These are phyloP conservation scores for Mycena albidolilacea DNA, from an alignment of 768 basidiomycete genomes.

Conservation along the genomic window DNA sequence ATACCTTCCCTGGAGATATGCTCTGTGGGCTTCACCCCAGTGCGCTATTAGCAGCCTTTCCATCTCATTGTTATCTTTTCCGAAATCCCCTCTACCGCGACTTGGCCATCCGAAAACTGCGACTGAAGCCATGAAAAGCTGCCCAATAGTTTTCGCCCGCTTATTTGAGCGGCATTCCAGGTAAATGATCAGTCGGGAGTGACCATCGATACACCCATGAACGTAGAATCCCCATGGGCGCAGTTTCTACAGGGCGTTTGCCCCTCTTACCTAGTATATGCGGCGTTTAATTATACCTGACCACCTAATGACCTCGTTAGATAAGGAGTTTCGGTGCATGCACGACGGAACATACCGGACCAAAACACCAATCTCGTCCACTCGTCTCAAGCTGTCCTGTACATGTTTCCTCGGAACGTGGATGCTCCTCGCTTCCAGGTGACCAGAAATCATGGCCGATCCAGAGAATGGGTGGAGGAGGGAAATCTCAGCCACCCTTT, in stretches of 20 bases:
- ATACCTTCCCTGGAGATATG: neutral
- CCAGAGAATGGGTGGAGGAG: slow-evolving; percentile 4
- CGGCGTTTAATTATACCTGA: slow-evolving; percentile 2
- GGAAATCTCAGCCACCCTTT: slow-evolving; percentile 10
- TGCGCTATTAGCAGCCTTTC: neutral
- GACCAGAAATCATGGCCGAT: neutral
- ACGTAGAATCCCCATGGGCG: slow-evolving; percentile 15
- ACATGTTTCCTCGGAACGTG: neutral
- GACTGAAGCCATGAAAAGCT: neutral
- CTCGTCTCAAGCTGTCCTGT: slow-evolving; percentile 12
- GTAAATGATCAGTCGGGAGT: too few species aligned
- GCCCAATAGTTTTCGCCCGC: neutral
- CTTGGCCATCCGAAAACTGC: neutral
- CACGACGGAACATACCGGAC: neutral
- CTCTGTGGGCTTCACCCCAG: neutral
- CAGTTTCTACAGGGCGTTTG: slow-evolving; percentile 7
- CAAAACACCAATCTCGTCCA: neutral
- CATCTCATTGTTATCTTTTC: neutral
- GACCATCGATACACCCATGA: slow-evolving; percentile 14
- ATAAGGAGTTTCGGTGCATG: too few species aligned
- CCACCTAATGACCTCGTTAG: neutral
- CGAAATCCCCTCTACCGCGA: neutral
- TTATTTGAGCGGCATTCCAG: neutral
- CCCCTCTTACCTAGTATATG: neutral
- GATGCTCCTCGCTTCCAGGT: neutral